These are phyloP conservation scores for Populus hybrid DNA, from an alignment of 441 rosid genomes.

Conservation along the genomic window DNA sequence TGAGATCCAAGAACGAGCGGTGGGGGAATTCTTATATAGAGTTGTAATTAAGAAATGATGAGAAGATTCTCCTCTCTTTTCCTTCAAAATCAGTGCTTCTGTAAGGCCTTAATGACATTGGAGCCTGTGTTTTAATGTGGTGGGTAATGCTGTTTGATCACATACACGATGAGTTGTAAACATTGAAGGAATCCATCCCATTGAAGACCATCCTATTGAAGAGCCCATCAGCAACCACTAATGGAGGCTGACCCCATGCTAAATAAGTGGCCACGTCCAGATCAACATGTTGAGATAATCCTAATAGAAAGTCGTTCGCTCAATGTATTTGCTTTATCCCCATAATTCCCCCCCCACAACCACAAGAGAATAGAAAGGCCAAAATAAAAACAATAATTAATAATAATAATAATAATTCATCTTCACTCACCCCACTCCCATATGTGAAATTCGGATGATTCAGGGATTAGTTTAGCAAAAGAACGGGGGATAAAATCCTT, in stretches of 20 bases:
- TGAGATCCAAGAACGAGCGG: conserved; percentile 13
- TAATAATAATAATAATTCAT: background rate
- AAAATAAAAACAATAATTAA: no score
- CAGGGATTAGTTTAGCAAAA: no score
- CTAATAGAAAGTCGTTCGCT: background rate
- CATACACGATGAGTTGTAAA: background rate
- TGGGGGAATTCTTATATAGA: background rate
- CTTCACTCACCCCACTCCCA: no score
- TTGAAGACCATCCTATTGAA: conserved; percentile 16
- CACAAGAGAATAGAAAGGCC: no score
- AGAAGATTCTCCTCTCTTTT: conserved; percentile 12
- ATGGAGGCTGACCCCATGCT: no score
- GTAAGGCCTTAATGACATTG: background rate
- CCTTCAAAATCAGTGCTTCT: background rate
- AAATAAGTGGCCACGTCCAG: conserved; percentile 17
- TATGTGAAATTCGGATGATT: no score
- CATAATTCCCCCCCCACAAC: no score
- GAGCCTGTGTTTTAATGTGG: background rate
- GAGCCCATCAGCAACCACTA: conserved; percentile 1
- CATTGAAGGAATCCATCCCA: background rate
- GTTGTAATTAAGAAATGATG: conserved; percentile 22
- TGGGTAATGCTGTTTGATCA: conserved; percentile 15
- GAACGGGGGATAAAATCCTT: no score
- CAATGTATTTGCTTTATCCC: no score
- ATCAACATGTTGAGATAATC: conserved; percentile 7